These are phyloP conservation scores for Monosporascus sp. DNA, from an alignment of 2,329 filamentous ascomycete species.

Conservation along the genomic window DNA sequence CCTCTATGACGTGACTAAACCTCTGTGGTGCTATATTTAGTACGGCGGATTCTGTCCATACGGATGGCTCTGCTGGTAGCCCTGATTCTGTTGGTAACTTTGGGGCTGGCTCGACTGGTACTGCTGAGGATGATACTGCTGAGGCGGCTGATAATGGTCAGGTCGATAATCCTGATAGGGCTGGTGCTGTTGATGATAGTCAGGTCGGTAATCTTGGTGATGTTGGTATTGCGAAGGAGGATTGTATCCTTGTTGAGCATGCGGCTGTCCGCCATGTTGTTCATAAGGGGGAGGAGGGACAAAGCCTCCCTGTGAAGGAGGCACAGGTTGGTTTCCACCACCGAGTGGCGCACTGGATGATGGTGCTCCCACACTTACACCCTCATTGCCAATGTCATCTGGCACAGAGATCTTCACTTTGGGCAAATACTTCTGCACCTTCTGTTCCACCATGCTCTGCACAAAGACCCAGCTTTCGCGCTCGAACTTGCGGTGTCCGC, in stretches of 20 bases:
- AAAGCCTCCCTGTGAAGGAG: slow-evolving; percentile 8
- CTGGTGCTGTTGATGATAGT: slow-evolving; percentile 10
- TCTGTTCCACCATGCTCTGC: slow-evolving; percentile 39
- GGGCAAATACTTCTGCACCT: slow-evolving; percentile 41
- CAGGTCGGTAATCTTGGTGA: slow-evolving; percentile 2
- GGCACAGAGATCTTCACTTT: slow-evolving; percentile 40
- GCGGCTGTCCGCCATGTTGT: no score
- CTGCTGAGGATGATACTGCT: neutral
- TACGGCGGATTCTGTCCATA: slow-evolving; percentile 24
- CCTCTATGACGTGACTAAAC: neutral
- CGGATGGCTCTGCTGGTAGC: slow-evolving; percentile 18
- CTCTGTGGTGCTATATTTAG: slow-evolving; percentile 4
- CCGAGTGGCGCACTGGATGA: slow-evolving; percentile 25
- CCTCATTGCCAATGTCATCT: slow-evolving; percentile 42
- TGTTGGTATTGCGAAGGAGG: slow-evolving; percentile 14
- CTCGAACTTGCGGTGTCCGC: slow-evolving; percentile 43
- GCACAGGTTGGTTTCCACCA: slow-evolving; percentile 24
- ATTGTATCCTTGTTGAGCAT: no score
- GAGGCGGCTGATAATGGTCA: slow-evolving; percentile 9
- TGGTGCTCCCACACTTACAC: slow-evolving; percentile 37
- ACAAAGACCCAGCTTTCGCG: slow-evolving; percentile 41
- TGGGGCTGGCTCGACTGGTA: slow-evolving; percentile 11
- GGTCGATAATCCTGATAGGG: slow-evolving; percentile 9
- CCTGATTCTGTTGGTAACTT: slow-evolving; percentile 16
- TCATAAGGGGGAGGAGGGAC: no score